Percentiles rank a stretch among this genome's conserved stretches.
Conservation (phyloP, 768 basidiomycete genomes). For the Hemileccinum impolitum region DNA sequence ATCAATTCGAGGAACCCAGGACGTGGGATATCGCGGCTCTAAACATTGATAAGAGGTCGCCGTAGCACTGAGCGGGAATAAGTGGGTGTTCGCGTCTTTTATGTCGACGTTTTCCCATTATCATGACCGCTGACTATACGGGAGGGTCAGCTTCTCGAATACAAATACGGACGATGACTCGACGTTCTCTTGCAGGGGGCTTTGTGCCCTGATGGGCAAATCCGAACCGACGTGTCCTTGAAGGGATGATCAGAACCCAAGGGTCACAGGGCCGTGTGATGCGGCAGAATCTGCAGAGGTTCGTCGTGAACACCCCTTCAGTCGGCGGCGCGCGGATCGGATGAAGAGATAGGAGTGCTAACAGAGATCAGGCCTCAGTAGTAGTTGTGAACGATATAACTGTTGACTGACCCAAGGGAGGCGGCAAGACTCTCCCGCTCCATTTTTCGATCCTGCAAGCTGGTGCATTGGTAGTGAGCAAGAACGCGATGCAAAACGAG, state of each 20-base stretch:
- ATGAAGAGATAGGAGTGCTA: constrained; percentile 13
- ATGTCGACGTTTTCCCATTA: constrained; percentile 11
- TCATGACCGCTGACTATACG: constrained; percentile 19
- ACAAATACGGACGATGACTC: not conserved
- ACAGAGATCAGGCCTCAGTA: constrained; percentile 9
- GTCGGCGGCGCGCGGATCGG: constrained; percentile 15
- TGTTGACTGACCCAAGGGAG: not conserved
- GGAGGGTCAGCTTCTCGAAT: not conserved
- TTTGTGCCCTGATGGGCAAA: no score
- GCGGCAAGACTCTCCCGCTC: no score
- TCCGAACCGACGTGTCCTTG: not conserved
- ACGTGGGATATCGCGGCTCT: constrained; percentile 1
- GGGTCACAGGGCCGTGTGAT: not conserved
- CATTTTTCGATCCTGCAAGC: no score
- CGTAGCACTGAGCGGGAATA: constrained; percentile 18
- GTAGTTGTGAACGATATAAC: not conserved
- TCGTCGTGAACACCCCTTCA: constrained; percentile 1
- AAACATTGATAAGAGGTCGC: constrained; percentile 4
- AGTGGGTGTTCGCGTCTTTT: constrained; percentile 14
- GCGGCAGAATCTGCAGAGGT: constrained; percentile 2
- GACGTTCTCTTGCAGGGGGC: not conserved
- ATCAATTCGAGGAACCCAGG: not conserved
- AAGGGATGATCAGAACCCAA: not conserved
- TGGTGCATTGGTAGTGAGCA: no score
- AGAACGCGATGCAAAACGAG: not conserved